These are phyloP conservation scores for Pseudodiploospora longispora DNA, from an alignment of 2,329 filamentous ascomycete species.

Conservation along the genomic window DNA sequence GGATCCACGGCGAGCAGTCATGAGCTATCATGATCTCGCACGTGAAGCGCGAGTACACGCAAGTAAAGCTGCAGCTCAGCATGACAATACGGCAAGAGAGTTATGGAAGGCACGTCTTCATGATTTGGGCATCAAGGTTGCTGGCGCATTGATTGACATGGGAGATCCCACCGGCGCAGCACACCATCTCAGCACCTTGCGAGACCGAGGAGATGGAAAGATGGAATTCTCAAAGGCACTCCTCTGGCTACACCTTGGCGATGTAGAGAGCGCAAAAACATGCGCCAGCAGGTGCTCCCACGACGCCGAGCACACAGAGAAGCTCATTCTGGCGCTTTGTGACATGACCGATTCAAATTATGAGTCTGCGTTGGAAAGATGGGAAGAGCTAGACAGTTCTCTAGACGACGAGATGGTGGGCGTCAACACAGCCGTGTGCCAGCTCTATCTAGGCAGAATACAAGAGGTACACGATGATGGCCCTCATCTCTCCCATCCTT, in stretches of 20 bases:
- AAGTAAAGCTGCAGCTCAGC: constrained; percentile 32
- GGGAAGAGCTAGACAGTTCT: constrained; percentile 42
- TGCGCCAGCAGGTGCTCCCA: constrained; percentile 33
- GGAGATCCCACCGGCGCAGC: constrained; percentile 76
- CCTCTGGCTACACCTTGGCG: constrained; percentile 71
- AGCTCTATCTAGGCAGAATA: constrained; percentile 74
- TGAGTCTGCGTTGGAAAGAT: constrained; percentile 51
- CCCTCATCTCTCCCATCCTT: not conserved
- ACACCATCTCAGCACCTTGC: constrained; percentile 59
- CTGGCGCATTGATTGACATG: constrained; percentile 70
- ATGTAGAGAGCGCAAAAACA: constrained; percentile 57
- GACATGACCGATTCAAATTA: constrained; percentile 74
- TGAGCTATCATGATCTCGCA: constrained; percentile 83
- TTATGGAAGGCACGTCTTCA: constrained; percentile 65
- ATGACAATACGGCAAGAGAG: constrained; percentile 46
- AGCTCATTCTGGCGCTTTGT: constrained; percentile 58
- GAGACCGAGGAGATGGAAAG: constrained; percentile 29
- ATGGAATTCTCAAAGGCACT: constrained; percentile 49
- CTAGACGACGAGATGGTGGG: constrained; percentile 58
- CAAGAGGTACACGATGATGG: constrained; percentile 46
- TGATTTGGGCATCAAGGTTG: constrained; percentile 65
- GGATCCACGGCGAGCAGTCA: constrained; percentile 75
- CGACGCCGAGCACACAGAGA: constrained; percentile 28
- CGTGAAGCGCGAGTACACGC: constrained; percentile 63
- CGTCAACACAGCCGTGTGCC: constrained; percentile 77